Evolutionary conservation across 495 filamentous ascomycete genomes (phyloP), one percentile per base, ranked within the genome.

Genomic region (Aspergillus nanangensis): DNA sequence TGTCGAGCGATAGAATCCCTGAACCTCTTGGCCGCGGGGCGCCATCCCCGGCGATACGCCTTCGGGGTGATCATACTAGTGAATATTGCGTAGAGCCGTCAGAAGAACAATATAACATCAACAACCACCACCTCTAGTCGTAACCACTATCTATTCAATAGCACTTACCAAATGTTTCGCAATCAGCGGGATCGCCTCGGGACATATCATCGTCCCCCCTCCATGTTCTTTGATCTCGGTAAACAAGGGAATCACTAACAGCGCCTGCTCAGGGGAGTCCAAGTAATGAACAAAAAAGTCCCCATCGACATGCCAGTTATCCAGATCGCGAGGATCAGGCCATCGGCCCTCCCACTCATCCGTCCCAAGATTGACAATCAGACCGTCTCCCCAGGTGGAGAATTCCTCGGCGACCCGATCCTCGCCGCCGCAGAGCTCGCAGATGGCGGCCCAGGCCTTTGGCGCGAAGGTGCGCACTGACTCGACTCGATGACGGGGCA

Each of bases 221-320:
- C 79, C 84, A 46, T 68, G 65, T 1, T 74, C 56, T 20, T 64
- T 57, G 44, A 88, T 81, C 55, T 88, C 82, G 8, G 72, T 81
- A 63, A 84, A 88, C 15, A 87, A 51, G 3, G 85, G 84, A 37
- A 82, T 86, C 14, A 88, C 81, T 0, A 89, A 67, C 36, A 88
- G 60, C 0, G 71, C 85, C 60, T 90, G 85, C 64, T 88, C 85
- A 0, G 79, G 79, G 36, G 78, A 83, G 61, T 88, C 85, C 13
- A 90, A 70, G 52, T 81, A 88, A 66, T 88, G 84, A 11, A 83
- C 71, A 63, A 88, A 87, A 61, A 87, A 87, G 53, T 88, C 84
- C 1, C 85, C 85, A 62, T 88, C 84, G 18, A 86, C 82, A 60
- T 90, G 86, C 84, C 84, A 90, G 7, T 68, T 70, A 17, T 62